Conservation (phyloP, 108 stramenopile species). For the Pseudonitzschia multistriata region DNA sequence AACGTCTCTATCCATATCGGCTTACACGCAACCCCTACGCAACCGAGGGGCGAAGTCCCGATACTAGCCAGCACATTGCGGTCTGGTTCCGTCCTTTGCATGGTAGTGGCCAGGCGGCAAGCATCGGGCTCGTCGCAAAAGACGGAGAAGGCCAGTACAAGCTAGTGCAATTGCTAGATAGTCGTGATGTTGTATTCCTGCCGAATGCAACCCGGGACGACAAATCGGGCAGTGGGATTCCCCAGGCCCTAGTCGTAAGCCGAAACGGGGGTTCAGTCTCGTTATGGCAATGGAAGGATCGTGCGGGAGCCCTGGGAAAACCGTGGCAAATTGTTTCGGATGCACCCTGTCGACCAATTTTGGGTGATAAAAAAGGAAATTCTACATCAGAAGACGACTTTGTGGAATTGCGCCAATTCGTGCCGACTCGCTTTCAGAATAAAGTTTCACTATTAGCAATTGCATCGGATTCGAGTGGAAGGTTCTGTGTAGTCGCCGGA, state of each 20-base stretch:
- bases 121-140: constrained; percentile 27
- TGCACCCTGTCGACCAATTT: constrained; percentile 44
- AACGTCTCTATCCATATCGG: constrained; percentile 55
- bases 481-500: constrained; percentile 51
- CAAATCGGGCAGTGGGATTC: constrained; percentile 17
- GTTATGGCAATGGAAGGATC: constrained; percentile 18
- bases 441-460: constrained; percentile 46
- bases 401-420: constrained; percentile 57
- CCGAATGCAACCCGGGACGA: constrained; percentile 34
- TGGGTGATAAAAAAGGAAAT: constrained; percentile 34
- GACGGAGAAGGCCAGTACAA: constrained; percentile 12
- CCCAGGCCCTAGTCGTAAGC: constrained; percentile 58
- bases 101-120: constrained; percentile 1
- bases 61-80: constrained; percentile 8
- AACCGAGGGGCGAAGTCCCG: neutral
- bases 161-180: constrained; percentile 33
- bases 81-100: constrained; percentile 18
- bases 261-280: constrained; percentile 44
- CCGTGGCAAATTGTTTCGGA: constrained; percentile 18
- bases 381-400: constrained; percentile 23
- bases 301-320: neutral
- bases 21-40: constrained; percentile 40
- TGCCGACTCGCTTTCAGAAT: constrained; percentile 33
- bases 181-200: constrained; percentile 69
- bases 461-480: constrained; percentile 38